Conservation (phyloP, 1,139 yeast species). For the Suhomyces yuchorum region DNA sequence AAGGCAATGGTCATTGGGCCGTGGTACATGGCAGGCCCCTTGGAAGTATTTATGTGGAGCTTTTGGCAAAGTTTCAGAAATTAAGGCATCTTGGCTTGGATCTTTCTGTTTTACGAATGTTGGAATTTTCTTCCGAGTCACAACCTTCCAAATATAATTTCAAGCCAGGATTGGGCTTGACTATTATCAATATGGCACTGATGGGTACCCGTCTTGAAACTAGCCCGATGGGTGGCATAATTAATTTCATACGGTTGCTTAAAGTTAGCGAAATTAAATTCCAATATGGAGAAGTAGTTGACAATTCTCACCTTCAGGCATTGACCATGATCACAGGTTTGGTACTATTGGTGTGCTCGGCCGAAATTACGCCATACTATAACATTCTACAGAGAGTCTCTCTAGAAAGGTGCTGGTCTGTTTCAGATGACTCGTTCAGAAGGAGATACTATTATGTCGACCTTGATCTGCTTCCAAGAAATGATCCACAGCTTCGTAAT, state of each 20-base stretch:
- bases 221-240: constrained; percentile 7
- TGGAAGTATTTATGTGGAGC: constrained; percentile 4
- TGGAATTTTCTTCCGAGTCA: constrained; percentile 3
- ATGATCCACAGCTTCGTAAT: constrained; percentile 7
- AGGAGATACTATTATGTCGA: constrained; percentile 22
- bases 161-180: constrained; percentile 5
- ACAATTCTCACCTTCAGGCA: constrained; percentile 32
- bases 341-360: constrained; percentile 16
- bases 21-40: constrained; percentile 3
- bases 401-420: constrained; percentile 38
- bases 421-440: constrained; percentile 30
- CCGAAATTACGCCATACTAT: constrained; percentile 9
- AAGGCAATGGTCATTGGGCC: constrained; percentile 6
- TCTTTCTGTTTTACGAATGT: constrained; percentile 4
- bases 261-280: constrained; percentile 18
- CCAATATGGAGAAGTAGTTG: constrained; percentile 35
- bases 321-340: constrained; percentile 26
- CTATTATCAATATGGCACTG: constrained; percentile 11
- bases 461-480: constrained; percentile 9
- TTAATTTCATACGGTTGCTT: constrained; percentile 7
- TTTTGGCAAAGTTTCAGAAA: constrained; percentile 1
- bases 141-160: background rate
- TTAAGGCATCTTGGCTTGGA: constrained; percentile 10
- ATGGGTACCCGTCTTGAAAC: constrained; percentile 10
- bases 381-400: constrained; percentile 16